Base-by-base conservation (phyloP, 2,329 filamentous ascomycete genomes). In the Tolypocladium sp. region DNA sequence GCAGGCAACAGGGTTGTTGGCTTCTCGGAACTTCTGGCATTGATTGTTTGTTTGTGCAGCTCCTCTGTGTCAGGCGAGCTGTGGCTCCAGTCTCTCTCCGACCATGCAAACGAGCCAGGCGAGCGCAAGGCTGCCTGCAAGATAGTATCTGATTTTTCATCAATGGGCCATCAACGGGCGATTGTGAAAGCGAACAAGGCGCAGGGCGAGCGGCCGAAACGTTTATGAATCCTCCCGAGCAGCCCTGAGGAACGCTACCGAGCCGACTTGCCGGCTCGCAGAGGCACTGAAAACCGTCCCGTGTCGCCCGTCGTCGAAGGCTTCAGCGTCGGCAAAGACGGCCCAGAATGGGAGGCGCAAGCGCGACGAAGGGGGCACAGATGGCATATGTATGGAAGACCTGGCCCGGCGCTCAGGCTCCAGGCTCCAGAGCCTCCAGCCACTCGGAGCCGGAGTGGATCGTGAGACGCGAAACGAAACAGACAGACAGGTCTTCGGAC, bases 381-480 rank as follows among this genome's bases (percentile, higher is more conserved):
- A 12, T 25, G 22, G 42, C 22, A 20, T 8, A 30, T 12, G 22
- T 51, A 49, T 13, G 27, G n/a, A n/a, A n/a, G n/a, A n/a, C n/a
- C n/a, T n/a, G n/a, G n/a, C n/a, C n/a, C n/a, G n/a, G 42, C 4
- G 12, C 42, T 44, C 42, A 17, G 25, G 25, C 12, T 25, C 22
- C 6, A 8, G 30, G 8, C 33, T 35, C 33, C 33, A 12, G 12
- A 6, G 17, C 15, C 13, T 17, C 25, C 25, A 20, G 46, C 46
- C 25, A 33, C 46, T 20, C 25, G 46, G 15, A 7, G 46, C 49
- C 22, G 17, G 27, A 15, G 49, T 37, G 49, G 20, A 35, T 56
- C 30, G 35, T 56, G 54, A 44, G 54, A 56, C 54, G 54, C 54
- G 54, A 56, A 56, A 44, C 54, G 54, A 56, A 56, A 56, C 38